Evolutionary conservation across 805 yeast species (phyloP).

Genomic region (Torulaspora microellipsoides): DNA sequence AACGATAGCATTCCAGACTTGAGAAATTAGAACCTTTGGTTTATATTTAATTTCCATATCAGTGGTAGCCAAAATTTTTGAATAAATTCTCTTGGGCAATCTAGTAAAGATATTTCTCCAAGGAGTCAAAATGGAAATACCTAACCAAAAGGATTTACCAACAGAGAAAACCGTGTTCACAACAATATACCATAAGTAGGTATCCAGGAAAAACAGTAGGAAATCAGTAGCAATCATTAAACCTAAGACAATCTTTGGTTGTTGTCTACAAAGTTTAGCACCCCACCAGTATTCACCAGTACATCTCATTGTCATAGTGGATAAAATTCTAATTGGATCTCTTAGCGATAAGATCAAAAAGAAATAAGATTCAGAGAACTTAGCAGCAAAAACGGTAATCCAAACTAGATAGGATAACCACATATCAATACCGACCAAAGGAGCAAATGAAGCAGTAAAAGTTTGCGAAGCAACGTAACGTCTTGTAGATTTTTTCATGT

Average conservation of each 20-base stretch:
- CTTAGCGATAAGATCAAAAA: slow-evolving; percentile 83
- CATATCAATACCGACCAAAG: slow-evolving; percentile 83
- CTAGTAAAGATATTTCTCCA: slow-evolving; percentile 99
- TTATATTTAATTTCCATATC: slow-evolving; percentile 99
- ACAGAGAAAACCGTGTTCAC: slow-evolving; percentile 93
- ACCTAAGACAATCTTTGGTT: slow-evolving; percentile 84
- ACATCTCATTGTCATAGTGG: slow-evolving; percentile 88
- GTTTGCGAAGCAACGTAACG: slow-evolving; percentile 90
- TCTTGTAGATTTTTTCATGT: slow-evolving; percentile 81
- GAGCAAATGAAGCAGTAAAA: slow-evolving; percentile 87
- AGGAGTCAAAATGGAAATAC: slow-evolving; percentile 97
- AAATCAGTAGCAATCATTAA: slow-evolving; percentile 90
- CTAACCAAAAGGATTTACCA: slow-evolving; percentile 96
- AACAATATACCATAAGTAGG: slow-evolving; percentile 97
- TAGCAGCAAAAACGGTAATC: slow-evolving; percentile 85
- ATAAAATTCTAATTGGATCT: slow-evolving; percentile 90
- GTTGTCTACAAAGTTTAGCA: slow-evolving; percentile 73
- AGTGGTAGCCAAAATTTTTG: slow-evolving; percentile 94
- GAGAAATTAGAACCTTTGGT: slow-evolving; percentile 96
- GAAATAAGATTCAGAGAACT: slow-evolving; percentile 85
- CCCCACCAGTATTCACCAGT: slow-evolving; percentile 88
- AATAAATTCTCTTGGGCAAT: slow-evolving; percentile 97
- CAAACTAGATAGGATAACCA: slow-evolving; percentile 94
- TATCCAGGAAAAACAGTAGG: slow-evolving; percentile 95
- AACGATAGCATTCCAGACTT: slow-evolving; percentile 98